Evolutionary conservation across 108 stramenopile species (phyloP), one percentile per base, ranked within the genome.

Genomic region (Conticribra weissflogii): DNA sequence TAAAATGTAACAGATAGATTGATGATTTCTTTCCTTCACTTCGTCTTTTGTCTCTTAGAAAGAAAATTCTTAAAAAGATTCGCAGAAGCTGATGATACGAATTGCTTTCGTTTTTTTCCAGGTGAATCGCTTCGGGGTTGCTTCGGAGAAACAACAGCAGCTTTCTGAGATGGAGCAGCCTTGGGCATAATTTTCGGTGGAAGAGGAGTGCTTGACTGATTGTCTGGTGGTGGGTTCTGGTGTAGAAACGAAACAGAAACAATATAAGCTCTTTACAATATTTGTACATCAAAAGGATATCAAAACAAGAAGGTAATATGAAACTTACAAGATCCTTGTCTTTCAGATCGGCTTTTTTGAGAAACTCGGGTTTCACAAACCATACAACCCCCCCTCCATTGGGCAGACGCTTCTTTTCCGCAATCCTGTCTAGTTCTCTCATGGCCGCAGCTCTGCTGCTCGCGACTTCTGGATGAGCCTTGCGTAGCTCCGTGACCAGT

Each of bases 391-490:
- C 87, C 15, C 68, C 81, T 5, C 65, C 79, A 24, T 78, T 68
- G 3, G 83, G 69, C 31, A 85, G 63, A 23, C 81, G 80, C 46
- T 74, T 64, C 75, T 95, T 95, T 30, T 68, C 78, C 5, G 94
- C 94, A 50, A 89, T 87, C 17, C 71, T 72, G 28, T 92, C 90
- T n/a, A 95, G 63, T 65, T 89, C 88, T 15, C 88, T 76, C 54
- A 81, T 83, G 2, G 88, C 89, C 55, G 88, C 77, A 19, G 89
- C 86, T 12, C 86, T 74, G 55, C 84, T 92, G 9, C 68, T 79
- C 32, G 88, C 84, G 24, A 84, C 63, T 17, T 31, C 49, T 3
- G 84, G 79, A 56, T 83, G 74, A 2, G 72, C 63, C 27, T 66
- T 86, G 12, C 78, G 83, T 9, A 94, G 76, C 48, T 91, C 89